phyloP scores from a whole-genome alignment of 176 grass and related monocot genomes.

The Calamus simplicifolius region DNA sequence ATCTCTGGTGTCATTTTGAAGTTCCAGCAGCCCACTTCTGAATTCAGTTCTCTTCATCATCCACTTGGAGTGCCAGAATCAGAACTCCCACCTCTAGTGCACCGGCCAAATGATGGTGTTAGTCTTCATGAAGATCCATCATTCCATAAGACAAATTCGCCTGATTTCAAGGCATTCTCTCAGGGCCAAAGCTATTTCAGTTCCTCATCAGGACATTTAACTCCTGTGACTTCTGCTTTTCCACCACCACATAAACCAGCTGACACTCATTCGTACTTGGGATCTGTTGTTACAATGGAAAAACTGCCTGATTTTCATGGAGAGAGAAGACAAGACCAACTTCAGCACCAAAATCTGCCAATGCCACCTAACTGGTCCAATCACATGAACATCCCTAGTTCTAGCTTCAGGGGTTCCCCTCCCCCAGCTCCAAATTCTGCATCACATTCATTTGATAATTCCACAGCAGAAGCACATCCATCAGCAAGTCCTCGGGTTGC shows the following conservation, averaged over 20 bases:
- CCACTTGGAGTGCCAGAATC: constrained; percentile 26
- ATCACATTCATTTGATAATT: constrained; percentile 18
- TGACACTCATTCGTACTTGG: constrained; percentile 28
- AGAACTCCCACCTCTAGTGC: constrained; percentile 8
- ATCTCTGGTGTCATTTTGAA: constrained; percentile 86
- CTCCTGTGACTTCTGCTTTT: constrained; percentile 24
- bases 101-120: constrained; percentile 16
- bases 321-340: constrained; percentile 24
- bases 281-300: constrained; percentile 27
- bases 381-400: constrained; percentile 26
- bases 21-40: constrained; percentile 56
- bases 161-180: constrained; percentile 33
- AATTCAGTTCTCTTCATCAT: constrained; percentile 30
- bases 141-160: constrained; percentile 26
- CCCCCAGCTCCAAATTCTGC: constrained; percentile 12
- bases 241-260: constrained; percentile 25
- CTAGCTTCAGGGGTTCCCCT: constrained; percentile 22
- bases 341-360: constrained; percentile 21
- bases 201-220: constrained; percentile 22
- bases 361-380: constrained; percentile 27
- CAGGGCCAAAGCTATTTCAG: constrained; percentile 34
- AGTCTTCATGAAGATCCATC: constrained; percentile 21
- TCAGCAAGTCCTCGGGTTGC: constrained; percentile 20
- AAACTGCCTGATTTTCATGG: constrained; percentile 16
- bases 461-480: constrained; percentile 12